Evolutionary conservation across 2,329 filamentous ascomycete species (phyloP).

Genomic region (Dothideomycetes sp.): DNA sequence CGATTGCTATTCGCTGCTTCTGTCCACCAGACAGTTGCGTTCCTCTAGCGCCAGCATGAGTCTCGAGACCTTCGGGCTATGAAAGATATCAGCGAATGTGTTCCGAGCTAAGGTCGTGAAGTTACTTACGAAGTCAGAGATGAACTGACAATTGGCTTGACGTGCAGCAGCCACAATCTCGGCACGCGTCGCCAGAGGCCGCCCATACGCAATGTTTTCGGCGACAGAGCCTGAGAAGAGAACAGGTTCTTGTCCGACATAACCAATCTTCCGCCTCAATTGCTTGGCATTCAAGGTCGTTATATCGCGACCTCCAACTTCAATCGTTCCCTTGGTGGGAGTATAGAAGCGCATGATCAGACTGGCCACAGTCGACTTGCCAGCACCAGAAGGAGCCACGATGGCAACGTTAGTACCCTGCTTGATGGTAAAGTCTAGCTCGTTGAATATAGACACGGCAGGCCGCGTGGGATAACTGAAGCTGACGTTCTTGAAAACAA

Average conservation of each 20-base stretch:
- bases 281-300: constrained; percentile 86
- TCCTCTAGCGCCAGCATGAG: constrained; percentile 81
- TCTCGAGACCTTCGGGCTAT: constrained; percentile 83
- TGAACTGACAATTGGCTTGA: constrained; percentile 92
- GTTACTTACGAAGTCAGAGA: constrained; percentile 69
- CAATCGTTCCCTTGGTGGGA: constrained; percentile 66
- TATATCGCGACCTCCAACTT: constrained; percentile 77
- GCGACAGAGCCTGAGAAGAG: constrained; percentile 78
- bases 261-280: constrained; percentile 80
- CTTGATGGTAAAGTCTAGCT: constrained; percentile 81
- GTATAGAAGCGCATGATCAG: constrained; percentile 85
- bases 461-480: constrained; percentile 94
- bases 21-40: constrained; percentile 93
- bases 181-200: constrained; percentile 62
- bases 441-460: constrained; percentile 82
- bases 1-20: constrained; percentile 96
- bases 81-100: constrained; percentile 7
- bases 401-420: constrained; percentile 93
- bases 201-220: constrained; percentile 87
- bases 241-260: constrained; percentile 92
- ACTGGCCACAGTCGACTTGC: constrained; percentile 93
- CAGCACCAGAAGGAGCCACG: constrained; percentile 89
- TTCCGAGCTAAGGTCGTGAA: neutral
- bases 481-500: constrained; percentile 74
- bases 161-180: constrained; percentile 82